phyloP scores from a whole-genome alignment of 768 basidiomycete genomes.

The Lyophyllum decastes region DNA sequence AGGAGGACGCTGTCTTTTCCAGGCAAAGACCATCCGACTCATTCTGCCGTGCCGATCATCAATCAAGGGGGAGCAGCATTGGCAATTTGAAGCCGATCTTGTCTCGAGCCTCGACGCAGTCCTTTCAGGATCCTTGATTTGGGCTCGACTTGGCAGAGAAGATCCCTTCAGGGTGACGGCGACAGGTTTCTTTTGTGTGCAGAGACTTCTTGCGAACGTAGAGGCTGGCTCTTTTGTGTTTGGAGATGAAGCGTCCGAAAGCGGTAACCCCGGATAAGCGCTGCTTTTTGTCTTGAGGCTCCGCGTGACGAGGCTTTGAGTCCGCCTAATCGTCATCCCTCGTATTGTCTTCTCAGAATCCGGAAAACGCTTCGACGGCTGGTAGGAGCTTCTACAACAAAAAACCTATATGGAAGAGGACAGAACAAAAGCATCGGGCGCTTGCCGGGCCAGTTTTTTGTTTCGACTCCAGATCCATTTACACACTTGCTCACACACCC shows the following conservation, averaged over 20 bases:
- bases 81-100: constrained; percentile 10
- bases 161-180: constrained; percentile 8
- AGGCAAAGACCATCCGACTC: neutral
- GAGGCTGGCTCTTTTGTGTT: constrained; percentile 20
- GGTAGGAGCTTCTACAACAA: constrained; percentile 12
- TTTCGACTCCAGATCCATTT: constrained; percentile 22
- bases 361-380: constrained; percentile 14
- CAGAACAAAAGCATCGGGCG: constrained; percentile 24
- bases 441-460: constrained; percentile 18
- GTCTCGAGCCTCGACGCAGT: constrained; percentile 1
- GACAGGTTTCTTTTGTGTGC: constrained; percentile 19
- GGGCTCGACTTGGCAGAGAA: constrained; percentile 5
- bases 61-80: neutral
- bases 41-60: too few species aligned
- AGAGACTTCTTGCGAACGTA: constrained; percentile 5
- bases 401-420: constrained; percentile 1
- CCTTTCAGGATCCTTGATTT: constrained; percentile 11
- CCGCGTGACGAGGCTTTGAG: constrained; percentile 19
- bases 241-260: constrained; percentile 14
- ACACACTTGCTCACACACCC: constrained; percentile 18
- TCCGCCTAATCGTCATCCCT: constrained; percentile 12
- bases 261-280: constrained; percentile 20
- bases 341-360: constrained; percentile 25
- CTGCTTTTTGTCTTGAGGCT: constrained; percentile 20
- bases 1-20: neutral